A percentile compares a stretch with the other conserved stretches of the same genome.
Conservation (phyloP, 75 land plant genomes). For the Pseudotsuga menziesii region DNA sequence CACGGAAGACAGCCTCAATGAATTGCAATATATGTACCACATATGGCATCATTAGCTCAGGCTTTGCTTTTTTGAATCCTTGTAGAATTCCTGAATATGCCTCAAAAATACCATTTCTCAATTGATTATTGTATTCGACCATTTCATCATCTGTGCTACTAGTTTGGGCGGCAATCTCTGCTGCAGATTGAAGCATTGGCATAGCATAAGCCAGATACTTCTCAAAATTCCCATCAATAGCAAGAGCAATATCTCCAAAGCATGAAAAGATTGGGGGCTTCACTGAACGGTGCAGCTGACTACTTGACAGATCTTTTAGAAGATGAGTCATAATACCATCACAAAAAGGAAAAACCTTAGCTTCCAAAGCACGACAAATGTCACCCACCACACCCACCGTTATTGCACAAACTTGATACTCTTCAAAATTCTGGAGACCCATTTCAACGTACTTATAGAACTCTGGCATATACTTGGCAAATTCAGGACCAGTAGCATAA, state of each 20-base stretch:
- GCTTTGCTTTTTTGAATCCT: constrained; percentile 70
- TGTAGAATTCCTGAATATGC: constrained; percentile 86
- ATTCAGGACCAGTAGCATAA: constrained; percentile 60
- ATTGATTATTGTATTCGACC: constrained; percentile 82
- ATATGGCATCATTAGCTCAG: constrained; percentile 70
- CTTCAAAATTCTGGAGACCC: constrained; percentile 76
- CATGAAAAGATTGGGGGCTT: constrained; percentile 79
- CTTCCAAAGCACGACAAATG: constrained; percentile 55
- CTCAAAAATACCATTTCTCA: constrained; percentile 83
- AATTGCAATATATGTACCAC: constrained; percentile 64
- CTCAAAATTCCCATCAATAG: constrained; percentile 64
- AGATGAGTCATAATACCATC: constrained; percentile 76
- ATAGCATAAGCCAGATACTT: constrained; percentile 56
- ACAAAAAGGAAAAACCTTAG: constrained; percentile 51
- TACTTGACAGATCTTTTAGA: constrained; percentile 52
- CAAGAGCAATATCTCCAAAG: constrained; percentile 82
- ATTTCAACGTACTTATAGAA: constrained; percentile 66
- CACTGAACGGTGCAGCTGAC: constrained; percentile 66
- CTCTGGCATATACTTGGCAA: constrained; percentile 68
- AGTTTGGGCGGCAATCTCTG: constrained; percentile 53
- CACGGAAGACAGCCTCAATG: constrained; percentile 59
- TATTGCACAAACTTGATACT: constrained; percentile 70
- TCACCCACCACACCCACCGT: constrained; percentile 79
- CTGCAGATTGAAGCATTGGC: constrained; percentile 81
- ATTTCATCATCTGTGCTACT: constrained; percentile 66